A percentile compares a stretch with the other conserved stretches of the same genome.
phyloP scores from a whole-genome alignment of 306 rosid species.

The Prunus mira region DNA sequence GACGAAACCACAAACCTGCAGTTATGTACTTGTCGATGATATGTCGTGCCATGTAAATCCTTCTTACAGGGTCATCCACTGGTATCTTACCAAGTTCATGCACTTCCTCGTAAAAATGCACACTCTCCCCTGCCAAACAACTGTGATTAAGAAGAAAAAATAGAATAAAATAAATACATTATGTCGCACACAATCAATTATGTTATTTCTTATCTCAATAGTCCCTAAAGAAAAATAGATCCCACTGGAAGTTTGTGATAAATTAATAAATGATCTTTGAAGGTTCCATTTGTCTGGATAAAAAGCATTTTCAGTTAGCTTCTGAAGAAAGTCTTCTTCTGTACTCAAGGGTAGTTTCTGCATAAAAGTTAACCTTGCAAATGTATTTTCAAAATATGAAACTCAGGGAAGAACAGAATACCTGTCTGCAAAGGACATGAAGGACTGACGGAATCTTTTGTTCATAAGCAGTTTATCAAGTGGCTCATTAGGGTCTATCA shows the following conservation, averaged over 20 bases:
- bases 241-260: background rate
- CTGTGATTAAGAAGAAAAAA: conserved; percentile 46
- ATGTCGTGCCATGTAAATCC: conserved; percentile 96
- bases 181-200: background rate
- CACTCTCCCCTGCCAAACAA: conserved; percentile 99
- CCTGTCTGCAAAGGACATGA: conserved; percentile 97
- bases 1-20: conserved; percentile 52
- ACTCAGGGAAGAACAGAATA: conserved; percentile 25
- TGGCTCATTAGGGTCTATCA: conserved; percentile 69
- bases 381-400: conserved; percentile 8
- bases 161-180: conserved; percentile 10
- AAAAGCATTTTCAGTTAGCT: background rate
- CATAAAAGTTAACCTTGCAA: background rate
- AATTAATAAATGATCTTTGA: background rate
- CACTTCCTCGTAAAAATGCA: conserved; percentile 85
- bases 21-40: conserved; percentile 84
- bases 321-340: background rate
- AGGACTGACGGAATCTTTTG: conserved; percentile 79
- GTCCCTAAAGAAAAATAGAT: background rate
- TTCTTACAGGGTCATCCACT: conserved; percentile 68
- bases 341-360: background rate
- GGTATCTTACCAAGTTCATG: conserved; percentile 83
- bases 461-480: conserved; percentile 82
- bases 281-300: background rate
- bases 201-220: conserved; percentile 1